phyloP scores from a whole-genome alignment of 2,329 filamentous ascomycete species.

The Fusarium liriodendri region DNA sequence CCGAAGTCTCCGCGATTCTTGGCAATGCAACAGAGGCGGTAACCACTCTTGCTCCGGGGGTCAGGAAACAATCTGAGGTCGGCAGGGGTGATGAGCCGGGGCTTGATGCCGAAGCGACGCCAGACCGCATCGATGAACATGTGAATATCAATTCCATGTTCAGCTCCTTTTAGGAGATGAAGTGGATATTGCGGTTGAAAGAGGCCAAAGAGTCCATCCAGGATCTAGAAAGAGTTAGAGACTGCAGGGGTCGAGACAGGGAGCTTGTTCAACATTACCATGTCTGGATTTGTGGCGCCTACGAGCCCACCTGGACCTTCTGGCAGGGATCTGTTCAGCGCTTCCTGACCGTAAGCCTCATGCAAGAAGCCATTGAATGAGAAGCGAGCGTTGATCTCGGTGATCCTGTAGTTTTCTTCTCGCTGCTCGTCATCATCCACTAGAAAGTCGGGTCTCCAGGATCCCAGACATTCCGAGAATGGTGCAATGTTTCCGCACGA shows the following conservation, averaged over 20 bases:
- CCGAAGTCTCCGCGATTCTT: background rate
- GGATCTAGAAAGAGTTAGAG: conserved; percentile 41
- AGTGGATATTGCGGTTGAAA: conserved; percentile 47
- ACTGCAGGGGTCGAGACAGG: background rate
- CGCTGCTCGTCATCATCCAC: conserved; percentile 42
- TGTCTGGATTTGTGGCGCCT: conserved; percentile 39
- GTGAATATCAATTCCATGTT: conserved; percentile 53
- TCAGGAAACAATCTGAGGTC: conserved; percentile 49
- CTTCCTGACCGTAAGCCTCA: conserved; percentile 45
- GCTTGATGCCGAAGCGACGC: conserved; percentile 43
- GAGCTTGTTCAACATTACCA: conserved; percentile 28
- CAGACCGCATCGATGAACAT: conserved; percentile 49
- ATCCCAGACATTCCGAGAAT: conserved; percentile 43
- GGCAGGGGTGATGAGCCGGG: conserved; percentile 49
- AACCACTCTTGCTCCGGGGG: conserved; percentile 32
- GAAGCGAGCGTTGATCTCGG: conserved; percentile 57
- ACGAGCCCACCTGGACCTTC: conserved; percentile 23
- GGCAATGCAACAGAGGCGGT: conserved; percentile 47
- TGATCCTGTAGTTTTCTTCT: conserved; percentile 47
- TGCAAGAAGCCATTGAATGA: conserved; percentile 53
- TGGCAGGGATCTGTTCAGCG: conserved; percentile 29
- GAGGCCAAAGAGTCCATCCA: conserved; percentile 45
- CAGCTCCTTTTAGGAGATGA: conserved; percentile 52
- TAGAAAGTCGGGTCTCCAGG: conserved; percentile 55
- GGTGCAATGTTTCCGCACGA: conserved; percentile 33